Base-by-base conservation (phyloP, 192 early-diverging fungal genomes). In the Anaeromyces robustus region DNA sequence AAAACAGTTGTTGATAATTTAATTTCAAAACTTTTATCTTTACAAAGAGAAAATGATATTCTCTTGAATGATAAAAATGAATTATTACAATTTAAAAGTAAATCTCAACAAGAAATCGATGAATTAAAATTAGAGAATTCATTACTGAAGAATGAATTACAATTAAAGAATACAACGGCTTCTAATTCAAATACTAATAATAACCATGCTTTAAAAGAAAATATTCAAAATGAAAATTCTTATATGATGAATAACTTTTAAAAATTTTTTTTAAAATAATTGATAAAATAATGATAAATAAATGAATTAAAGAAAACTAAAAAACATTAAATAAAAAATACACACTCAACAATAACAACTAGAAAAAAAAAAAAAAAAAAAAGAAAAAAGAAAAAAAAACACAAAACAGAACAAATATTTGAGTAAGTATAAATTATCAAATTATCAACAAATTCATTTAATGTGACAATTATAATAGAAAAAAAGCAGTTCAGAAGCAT, bases 181-280 rank as follows among this genome's bases (percentile, higher is more conserved):
- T 22, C 0, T 6, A 52, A 18, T 68, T 0, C 6, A n/a, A 68
- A 2, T 22, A 68, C 52, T 7, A 68, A 68, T 68, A 68, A 68
- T n/a, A 68, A n/a, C 26, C 1, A 68, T 18, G 26, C 52, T n/a
- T 68, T 68, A 68, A 68, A 68, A 22, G 52, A 68, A 68, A 68
- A 68, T 68, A 68, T 68, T 68, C 52, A 68, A 68, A 68, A 68
- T n/a, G 52, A 68, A 68, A 68, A 68, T 68, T 68, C 52, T 22
- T 68, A 68, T 9, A n/a, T 68, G 26, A 68, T 68, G 1, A 68
- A 68, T 68, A 68, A n/a, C n/a, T 68, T 68, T 68, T 68, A 68
- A 68, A 22, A 31, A 82, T 78, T 68, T 92, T 93, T 14, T 12
- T 4, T 39, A 7, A 6, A 39, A 39, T 39, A n/a, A n/a, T n/a